A percentile compares a stretch with the other conserved stretches of the same genome.
Evolutionary conservation across 75 land plant species (phyloP).

Genomic region (Pinus taeda): DNA sequence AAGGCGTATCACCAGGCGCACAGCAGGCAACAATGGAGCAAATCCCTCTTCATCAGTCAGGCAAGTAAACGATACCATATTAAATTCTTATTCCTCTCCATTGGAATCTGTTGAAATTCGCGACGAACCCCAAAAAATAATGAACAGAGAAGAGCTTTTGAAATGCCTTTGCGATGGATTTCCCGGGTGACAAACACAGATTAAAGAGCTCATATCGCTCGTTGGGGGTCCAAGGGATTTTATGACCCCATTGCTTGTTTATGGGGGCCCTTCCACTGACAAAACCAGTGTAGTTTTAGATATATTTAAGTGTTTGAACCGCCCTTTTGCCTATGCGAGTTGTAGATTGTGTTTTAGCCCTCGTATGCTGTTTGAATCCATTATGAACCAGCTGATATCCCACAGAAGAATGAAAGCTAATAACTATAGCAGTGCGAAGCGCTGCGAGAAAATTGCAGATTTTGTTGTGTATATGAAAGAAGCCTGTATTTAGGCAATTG

Average conservation of each 20-base stretch:
- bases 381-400: slow-evolving; percentile 63
- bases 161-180: slow-evolving; percentile 9
- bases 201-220: slow-evolving; percentile 49
- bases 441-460: slow-evolving; percentile 76
- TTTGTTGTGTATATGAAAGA: slow-evolving; percentile 63
- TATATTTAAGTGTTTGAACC: slow-evolving; percentile 45
- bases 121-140: neutral
- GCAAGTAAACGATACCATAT: neutral
- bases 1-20: too few species aligned
- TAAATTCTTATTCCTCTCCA: neutral
- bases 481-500: slow-evolving; percentile 38
- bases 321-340: slow-evolving; percentile 84
- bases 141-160: neutral
- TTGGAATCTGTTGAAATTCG: neutral
- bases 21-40: too few species aligned
- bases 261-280: slow-evolving; percentile 77
- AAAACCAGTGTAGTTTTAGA: slow-evolving; percentile 69
- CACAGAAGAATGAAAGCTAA: slow-evolving; percentile 42
- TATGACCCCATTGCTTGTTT: slow-evolving; percentile 66
- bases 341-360: slow-evolving; percentile 66
- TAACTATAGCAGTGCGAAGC: slow-evolving; percentile 56
- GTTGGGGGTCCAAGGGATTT: slow-evolving; percentile 62
- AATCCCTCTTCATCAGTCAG: too few species aligned
- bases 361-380: slow-evolving; percentile 63
- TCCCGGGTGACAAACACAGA: slow-evolving; percentile 56